Base-by-base conservation (phyloP, 495 filamentous ascomycete genomes). In the Immersiella caudata region DNA sequence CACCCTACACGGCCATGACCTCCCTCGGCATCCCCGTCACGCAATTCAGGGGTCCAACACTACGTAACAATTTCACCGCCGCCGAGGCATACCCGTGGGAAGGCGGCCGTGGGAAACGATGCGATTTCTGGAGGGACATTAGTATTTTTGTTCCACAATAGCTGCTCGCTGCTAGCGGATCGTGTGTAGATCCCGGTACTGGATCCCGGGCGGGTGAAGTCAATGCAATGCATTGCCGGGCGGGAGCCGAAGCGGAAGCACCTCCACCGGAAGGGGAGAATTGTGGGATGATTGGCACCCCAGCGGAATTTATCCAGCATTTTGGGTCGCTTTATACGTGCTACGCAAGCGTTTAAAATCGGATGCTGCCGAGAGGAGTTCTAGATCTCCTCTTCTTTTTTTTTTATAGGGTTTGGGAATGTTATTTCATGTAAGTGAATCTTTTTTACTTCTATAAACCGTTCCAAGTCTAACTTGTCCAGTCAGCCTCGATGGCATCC, bases 31-130 rank as follows among this genome's bases (percentile, higher is more conserved):
- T 66, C 8, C 33, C 57, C 9, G 65, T 73, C 26, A 73, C 64
- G 50, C 71, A 71, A 62, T 71, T 67, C 58, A 33, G 60, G 52
- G 77, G 74, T 0, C 77, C 77, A 8, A 82, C 81, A 2, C 46
- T 85, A 46, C 57, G 65, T 11, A 83, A 82, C 67, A 68, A 68
- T 0, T 80, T 85, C 50, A 70, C 58, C 0, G 27, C 80, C 25
- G 81, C 75, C 8, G 68, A 84, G 73, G 82, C 81, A n/a, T 75
- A 76, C 52, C 60, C 62, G n/a, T 86, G 83, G 83, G 82, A 85
- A 60, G 84, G 80, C 1, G 80, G 79, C 5, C 73, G 82, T 29
- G 83, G 81, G 49, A 51, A 58, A 14, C 71, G 85, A 55, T 87
- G 85, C 67, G 80, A 82, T 33, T 83, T 86, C 62, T 87, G 85